Conservation (phyloP, 345 rosid genomes). For the Salix dunnii region DNA sequence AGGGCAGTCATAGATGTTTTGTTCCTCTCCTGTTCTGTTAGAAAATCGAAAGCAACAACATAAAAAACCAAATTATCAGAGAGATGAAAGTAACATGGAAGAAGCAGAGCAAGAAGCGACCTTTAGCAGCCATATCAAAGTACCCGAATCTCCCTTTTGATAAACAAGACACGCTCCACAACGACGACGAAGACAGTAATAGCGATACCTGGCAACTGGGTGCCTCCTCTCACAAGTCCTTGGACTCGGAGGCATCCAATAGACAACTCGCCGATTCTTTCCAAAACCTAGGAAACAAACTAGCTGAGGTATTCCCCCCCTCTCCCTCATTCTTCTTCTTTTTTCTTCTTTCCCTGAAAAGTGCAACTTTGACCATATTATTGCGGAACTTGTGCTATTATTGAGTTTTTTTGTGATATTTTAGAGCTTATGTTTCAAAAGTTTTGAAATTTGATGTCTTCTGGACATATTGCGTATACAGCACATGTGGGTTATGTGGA, state of each 20-base stretch:
- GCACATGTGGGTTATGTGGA: not conserved
- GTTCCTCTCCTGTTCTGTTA: not conserved
- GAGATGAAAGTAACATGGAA: constrained; percentile 84
- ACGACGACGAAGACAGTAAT: not conserved
- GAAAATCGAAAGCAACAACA: not conserved
- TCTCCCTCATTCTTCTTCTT: not conserved
- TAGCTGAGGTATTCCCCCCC: constrained; percentile 55
- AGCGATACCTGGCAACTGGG: not conserved
- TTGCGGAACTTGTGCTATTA: not conserved
- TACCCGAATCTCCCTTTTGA: constrained; percentile 65
- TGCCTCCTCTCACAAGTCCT: constrained; percentile 1
- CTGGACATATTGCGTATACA: not conserved
- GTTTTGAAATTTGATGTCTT: not conserved
- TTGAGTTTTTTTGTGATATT: no score
- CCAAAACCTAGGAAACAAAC: constrained; percentile 63
- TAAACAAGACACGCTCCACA: constrained; percentile 10
- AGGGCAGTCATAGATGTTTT: not conserved
- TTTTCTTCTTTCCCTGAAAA: not conserved
- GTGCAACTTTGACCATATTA: not conserved
- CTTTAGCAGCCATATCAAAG: constrained; percentile 37
- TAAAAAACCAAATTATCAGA: not conserved
- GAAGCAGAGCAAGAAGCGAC: constrained; percentile 54
- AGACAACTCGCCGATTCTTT: constrained; percentile 48
- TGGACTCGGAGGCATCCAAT: constrained; percentile 22
- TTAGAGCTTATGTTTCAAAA: not conserved